phyloP scores from a whole-genome alignment of 345 rosid genomes.

The Euphorbia peplus region DNA sequence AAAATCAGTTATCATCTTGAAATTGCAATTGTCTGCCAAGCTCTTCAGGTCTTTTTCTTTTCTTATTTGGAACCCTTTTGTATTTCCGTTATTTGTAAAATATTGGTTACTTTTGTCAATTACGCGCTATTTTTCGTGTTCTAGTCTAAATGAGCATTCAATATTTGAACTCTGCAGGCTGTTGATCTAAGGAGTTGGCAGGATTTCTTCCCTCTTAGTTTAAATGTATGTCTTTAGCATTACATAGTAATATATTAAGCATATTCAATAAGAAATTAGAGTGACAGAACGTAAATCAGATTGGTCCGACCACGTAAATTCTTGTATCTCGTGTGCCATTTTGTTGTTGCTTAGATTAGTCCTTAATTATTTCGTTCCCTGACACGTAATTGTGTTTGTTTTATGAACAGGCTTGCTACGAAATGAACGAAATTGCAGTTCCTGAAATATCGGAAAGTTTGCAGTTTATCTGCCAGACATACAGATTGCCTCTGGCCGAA shows the following conservation, averaged over 20 bases:
- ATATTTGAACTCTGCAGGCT: slow-evolving; percentile 46
- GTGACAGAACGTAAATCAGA: neutral
- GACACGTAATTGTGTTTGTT: slow-evolving; percentile 26
- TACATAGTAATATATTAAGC: slow-evolving; percentile 12
- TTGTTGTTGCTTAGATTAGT: too few relatives aligned
- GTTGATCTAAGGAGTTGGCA: slow-evolving; percentile 63
- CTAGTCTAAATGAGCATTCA: slow-evolving; percentile 15
- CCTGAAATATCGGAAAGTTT: slow-evolving; percentile 49
- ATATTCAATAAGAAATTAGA: neutral
- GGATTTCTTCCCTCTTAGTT: slow-evolving; percentile 37
- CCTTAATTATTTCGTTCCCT: neutral
- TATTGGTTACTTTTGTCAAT: too few relatives aligned
- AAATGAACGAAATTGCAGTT: slow-evolving; percentile 39
- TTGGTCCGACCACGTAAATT: neutral
- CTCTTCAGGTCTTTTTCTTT: slow-evolving; percentile 58
- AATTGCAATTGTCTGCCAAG: slow-evolving; percentile 63
- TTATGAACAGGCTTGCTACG: slow-evolving; percentile 44
- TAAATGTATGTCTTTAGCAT: slow-evolving; percentile 40
- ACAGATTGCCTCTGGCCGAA: slow-evolving; percentile 68
- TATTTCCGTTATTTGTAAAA: neutral
- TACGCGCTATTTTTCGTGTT: slow-evolving; percentile 14
- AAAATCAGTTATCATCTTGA: slow-evolving; percentile 59
- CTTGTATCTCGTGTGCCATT: too few relatives aligned
- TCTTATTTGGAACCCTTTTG: neutral
- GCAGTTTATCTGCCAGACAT: slow-evolving; percentile 45